Conservation (phyloP, 2,329 filamentous ascomycete species). For the Cyphellophora europaea region DNA sequence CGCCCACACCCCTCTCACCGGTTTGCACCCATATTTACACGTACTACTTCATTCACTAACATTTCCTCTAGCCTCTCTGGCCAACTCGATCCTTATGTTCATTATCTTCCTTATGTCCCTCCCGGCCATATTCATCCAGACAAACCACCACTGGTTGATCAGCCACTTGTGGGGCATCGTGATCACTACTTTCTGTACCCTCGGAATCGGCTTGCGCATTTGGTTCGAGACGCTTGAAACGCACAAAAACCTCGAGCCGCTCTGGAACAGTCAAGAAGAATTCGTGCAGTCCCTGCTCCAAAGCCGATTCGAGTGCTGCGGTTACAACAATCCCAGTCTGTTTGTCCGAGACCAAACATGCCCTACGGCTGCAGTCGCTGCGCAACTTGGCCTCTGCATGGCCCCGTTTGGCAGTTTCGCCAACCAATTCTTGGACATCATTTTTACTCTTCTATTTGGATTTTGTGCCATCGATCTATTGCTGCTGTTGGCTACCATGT, state of each 20-base stretch:
- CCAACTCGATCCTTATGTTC: constrained; percentile 64
- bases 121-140: constrained; percentile 60
- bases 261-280: constrained; percentile 52
- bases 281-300: constrained; percentile 61
- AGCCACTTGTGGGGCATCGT: constrained; percentile 55
- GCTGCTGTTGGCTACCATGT: constrained; percentile 61
- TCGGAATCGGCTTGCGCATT: constrained; percentile 56
- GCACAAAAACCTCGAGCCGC: constrained; percentile 49
- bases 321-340: constrained; percentile 63
- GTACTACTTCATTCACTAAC: no score
- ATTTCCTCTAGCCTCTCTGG: constrained; percentile 53
- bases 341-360: constrained; percentile 63
- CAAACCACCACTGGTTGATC: constrained; percentile 60
- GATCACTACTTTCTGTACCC: constrained; percentile 53
- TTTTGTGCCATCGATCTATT: constrained; percentile 62
- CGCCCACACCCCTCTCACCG: constrained; percentile 42
- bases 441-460: constrained; percentile 73
- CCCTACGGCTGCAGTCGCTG: constrained; percentile 59
- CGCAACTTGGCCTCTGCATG: constrained; percentile 61
- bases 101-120: constrained; percentile 60
- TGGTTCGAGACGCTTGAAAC: constrained; percentile 67
- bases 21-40: constrained; percentile 28
- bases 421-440: constrained; percentile 61
- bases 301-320: constrained; percentile 69
- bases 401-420: constrained; percentile 57